Percentiles rank a stretch among this genome's conserved stretches.
Evolutionary conservation across 371 early-diverging fungal species (phyloP).

Genomic region (Paraphysoderma sedebokerense): DNA sequence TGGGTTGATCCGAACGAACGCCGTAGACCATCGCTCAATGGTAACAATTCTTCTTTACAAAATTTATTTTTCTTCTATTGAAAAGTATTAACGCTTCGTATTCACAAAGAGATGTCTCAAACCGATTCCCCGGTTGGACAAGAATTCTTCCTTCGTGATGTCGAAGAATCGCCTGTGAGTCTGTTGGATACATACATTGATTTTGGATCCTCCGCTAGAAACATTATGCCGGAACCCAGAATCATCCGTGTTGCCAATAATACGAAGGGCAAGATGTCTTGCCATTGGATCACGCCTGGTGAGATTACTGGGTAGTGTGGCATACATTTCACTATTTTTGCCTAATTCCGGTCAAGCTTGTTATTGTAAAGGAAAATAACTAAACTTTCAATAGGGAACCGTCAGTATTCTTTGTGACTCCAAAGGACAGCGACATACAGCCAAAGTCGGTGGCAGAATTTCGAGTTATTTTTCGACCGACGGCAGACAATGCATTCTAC

Average conservation of each 20-base stretch:
- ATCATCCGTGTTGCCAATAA: conserved; percentile 18
- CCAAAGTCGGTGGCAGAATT: conserved; percentile 17
- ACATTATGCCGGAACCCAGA: conserved; percentile 17
- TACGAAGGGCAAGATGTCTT: conserved; percentile 26
- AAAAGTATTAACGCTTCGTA: no score
- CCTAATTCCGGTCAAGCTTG: no score
- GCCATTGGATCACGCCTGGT: conserved; percentile 22
- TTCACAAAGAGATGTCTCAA: no score
- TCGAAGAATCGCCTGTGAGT: conserved; percentile 10
- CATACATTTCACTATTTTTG: background rate
- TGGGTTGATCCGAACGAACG: no score
- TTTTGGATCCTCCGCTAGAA: conserved; percentile 27
- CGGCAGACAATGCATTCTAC: conserved; percentile 21
- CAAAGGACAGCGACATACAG: conserved; percentile 13
- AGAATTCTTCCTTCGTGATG: background rate
- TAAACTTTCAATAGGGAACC: conserved; percentile 8
- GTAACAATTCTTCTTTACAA: no score
- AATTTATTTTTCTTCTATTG: no score
- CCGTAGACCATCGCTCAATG: no score
- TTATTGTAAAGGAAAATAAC: no score
- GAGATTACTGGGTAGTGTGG: conserved; percentile 9
- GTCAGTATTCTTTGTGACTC: conserved; percentile 16
- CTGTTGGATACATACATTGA: conserved; percentile 20
- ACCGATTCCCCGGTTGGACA: conserved; percentile 5
- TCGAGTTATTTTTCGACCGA: conserved; percentile 20